These are phyloP conservation scores for Torulaspora quercuum DNA, from an alignment of 805 yeast species.

Conservation along the genomic window DNA sequence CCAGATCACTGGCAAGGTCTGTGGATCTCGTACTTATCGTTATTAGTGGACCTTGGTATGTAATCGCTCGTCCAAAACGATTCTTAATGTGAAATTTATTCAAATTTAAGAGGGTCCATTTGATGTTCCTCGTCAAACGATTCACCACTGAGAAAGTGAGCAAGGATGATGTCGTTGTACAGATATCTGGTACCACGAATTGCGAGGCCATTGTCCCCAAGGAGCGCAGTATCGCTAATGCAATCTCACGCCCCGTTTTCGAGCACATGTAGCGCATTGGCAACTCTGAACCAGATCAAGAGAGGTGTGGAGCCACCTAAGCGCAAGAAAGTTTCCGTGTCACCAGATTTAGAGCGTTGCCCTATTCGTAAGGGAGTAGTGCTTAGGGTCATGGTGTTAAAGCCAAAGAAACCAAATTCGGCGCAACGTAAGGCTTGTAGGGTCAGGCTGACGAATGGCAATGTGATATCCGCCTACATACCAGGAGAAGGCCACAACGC, in stretches of 20 bases:
- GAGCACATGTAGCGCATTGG: slow-evolving; percentile 34
- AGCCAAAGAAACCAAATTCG: slow-evolving; percentile 98
- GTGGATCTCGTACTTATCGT: no score
- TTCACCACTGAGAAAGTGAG: no score
- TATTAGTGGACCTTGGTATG: no score
- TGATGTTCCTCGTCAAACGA: no score
- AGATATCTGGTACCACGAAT: no score
- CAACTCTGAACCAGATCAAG: slow-evolving; percentile 74
- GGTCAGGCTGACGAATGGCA: slow-evolving; percentile 88
- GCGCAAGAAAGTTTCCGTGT: slow-evolving; percentile 46
- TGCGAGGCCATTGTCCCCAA: no score
- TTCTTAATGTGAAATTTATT: no score
- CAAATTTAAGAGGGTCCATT: no score
- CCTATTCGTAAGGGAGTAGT: slow-evolving; percentile 95
- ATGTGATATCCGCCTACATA: slow-evolving; percentile 83
- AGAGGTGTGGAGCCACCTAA: slow-evolving; percentile 56
- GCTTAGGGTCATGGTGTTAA: slow-evolving; percentile 85
- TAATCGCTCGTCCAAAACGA: no score
- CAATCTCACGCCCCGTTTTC: slow-evolving; percentile 8
- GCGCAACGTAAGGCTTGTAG: slow-evolving; percentile 97
- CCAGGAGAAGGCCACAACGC: slow-evolving; percentile 99
- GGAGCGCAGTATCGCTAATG: no score
- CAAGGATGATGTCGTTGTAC: no score
- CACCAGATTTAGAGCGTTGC: slow-evolving; percentile 79
- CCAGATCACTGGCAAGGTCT: no score